Percentiles rank a stretch among this genome's conserved stretches.
phyloP scores from a whole-genome alignment of 1,139 yeast species.

The Kodamaea anthophila region DNA sequence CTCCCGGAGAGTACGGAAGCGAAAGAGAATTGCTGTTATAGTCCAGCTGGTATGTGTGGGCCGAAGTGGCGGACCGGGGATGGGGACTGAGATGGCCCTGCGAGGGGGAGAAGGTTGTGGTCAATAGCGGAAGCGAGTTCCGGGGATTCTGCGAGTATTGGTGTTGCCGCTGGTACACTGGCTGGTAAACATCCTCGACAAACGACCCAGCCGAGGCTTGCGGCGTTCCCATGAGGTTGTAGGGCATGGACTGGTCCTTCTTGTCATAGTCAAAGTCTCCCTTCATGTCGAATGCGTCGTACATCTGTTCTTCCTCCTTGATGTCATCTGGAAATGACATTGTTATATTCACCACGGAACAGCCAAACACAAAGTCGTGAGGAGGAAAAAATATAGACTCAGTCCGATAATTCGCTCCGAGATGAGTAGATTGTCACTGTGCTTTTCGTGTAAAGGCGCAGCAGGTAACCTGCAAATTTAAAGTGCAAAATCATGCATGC shows the following conservation, averaged over 20 bases:
- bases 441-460: conserved; percentile 2
- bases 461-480: conserved; percentile 1
- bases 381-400: background rate
- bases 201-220: background rate
- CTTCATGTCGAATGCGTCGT: background rate
- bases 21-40: conserved; percentile 8
- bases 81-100: conserved; percentile 10
- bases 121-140: background rate
- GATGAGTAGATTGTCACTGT: conserved; percentile 1
- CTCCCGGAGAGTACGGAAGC: conserved; percentile 12
- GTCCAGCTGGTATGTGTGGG: conserved; percentile 3
- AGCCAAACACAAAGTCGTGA: conserved; percentile 1
- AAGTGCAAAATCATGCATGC: background rate
- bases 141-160: background rate
- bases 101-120: conserved; percentile 3
- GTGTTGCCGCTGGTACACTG: too few relatives aligned
- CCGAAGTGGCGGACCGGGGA: conserved; percentile 3
- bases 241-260: background rate
- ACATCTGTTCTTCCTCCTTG: too few relatives aligned
- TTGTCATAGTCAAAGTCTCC: background rate
- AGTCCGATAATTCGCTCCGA: background rate
- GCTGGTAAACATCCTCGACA: too few relatives aligned
- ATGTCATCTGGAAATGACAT: conserved; percentile 2
- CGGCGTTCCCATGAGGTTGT: background rate
- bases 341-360: too few relatives aligned